A percentile compares a stretch with the other conserved stretches of the same genome.
phyloP scores from a whole-genome alignment of 169 alveolate species.

The Fabrea salina region DNA sequence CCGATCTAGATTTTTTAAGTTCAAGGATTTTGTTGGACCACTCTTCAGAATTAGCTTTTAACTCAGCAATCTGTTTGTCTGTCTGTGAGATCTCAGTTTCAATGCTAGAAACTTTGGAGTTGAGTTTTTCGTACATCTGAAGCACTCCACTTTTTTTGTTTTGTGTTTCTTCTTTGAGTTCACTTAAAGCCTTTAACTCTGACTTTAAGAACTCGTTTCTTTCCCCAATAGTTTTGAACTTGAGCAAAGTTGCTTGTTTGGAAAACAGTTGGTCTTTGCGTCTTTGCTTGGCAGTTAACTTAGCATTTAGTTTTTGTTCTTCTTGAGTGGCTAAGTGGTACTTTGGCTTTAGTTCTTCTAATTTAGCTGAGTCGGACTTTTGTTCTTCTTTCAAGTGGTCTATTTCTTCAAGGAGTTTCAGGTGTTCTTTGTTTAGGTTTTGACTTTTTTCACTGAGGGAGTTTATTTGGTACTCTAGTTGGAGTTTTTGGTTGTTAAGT shows the following conservation, averaged over 20 bases:
- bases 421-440: not conserved
- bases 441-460: not conserved
- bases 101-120: not conserved
- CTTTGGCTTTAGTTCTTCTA: slow-evolving; percentile 18
- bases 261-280: slow-evolving; percentile 10
- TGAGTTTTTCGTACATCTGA: not conserved
- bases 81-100: not conserved
- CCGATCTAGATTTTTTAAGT: not conserved
- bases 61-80: not conserved
- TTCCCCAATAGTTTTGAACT: slow-evolving; percentile 13
- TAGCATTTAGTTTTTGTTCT: not conserved
- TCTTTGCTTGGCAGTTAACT: not conserved
- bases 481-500: slow-evolving; percentile 3
- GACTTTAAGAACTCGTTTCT: not conserved
- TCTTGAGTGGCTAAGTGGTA: not conserved
- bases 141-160: not conserved
- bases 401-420: not conserved
- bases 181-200: not conserved
- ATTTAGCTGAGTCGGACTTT: not conserved
- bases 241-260: slow-evolving; percentile 2
- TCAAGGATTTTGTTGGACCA: not conserved
- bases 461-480: not conserved
- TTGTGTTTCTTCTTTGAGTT: not conserved
- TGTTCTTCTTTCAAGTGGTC: not conserved
- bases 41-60: not conserved